Evolutionary conservation across 2,329 filamentous ascomycete species (phyloP).

Genomic region (Ceratocystis huliohia): DNA sequence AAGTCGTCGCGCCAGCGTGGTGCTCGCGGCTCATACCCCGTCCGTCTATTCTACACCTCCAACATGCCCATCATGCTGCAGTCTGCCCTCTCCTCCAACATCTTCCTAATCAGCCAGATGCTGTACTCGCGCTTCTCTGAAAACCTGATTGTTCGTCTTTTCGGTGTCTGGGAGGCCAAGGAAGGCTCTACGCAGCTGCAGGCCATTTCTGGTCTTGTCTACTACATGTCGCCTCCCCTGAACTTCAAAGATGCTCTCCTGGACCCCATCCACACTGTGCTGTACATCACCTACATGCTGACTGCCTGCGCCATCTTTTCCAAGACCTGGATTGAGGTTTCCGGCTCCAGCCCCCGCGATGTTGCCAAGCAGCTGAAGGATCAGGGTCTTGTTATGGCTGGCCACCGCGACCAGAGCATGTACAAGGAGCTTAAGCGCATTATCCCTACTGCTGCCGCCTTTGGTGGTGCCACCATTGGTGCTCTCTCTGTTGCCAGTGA

Average conservation of each 20-base stretch:
- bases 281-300: conserved; percentile 97
- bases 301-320: conserved; percentile 96
- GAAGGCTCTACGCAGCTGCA: conserved; percentile 93
- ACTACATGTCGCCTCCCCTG: conserved; percentile 98
- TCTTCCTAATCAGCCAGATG: conserved; percentile 99
- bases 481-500: conserved; percentile 91
- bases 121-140: conserved; percentile 98
- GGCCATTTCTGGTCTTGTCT: conserved; percentile 83
- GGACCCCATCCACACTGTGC: conserved; percentile 88
- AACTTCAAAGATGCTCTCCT: conserved; percentile 96
- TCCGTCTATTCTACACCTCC: conserved; percentile 98
- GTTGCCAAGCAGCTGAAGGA: conserved; percentile 99
- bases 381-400: conserved; percentile 97
- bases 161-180: conserved; percentile 96
- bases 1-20: conserved; percentile 98
- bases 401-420: conserved; percentile 99
- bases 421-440: conserved; percentile 99
- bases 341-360: conserved; percentile 90
- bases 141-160: conserved; percentile 92
- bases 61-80: conserved; percentile 99
- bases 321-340: conserved; percentile 99
- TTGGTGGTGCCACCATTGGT: conserved; percentile 97
- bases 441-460: conserved; percentile 94
- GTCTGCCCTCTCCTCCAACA: conserved; percentile 94
- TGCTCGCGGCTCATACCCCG: conserved; percentile 92